These are phyloP conservation scores for Mycena indigotica DNA, from an alignment of 768 basidiomycete species.

Conservation along the genomic window DNA sequence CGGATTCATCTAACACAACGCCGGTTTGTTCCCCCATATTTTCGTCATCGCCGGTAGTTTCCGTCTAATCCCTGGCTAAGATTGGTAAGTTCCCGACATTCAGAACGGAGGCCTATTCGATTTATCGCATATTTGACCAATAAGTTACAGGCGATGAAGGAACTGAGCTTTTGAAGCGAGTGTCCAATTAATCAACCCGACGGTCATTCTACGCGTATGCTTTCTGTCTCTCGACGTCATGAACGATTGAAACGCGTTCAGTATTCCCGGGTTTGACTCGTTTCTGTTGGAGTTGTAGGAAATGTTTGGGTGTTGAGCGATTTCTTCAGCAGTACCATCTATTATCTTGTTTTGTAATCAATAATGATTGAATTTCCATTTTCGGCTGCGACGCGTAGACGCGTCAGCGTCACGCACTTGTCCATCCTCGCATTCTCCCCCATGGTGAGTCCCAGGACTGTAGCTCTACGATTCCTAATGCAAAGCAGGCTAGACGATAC, in stretches of 20 bases:
- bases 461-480: conserved; percentile 5
- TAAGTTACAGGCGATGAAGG: not conserved
- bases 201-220: too few relatives aligned
- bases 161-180: not conserved
- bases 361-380: not conserved
- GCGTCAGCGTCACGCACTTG: not conserved
- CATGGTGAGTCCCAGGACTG: not conserved
- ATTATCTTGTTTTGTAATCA: not conserved
- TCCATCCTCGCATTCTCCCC: not conserved
- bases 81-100: not conserved
- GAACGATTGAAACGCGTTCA: too few relatives aligned
- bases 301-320: not conserved
- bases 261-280: too few relatives aligned
- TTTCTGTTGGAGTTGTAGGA: not conserved
- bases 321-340: not conserved
- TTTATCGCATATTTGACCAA: not conserved
- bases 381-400: not conserved
- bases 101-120: not conserved
- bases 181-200: not conserved
- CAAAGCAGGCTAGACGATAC: conserved; percentile 81
- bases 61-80: too few relatives aligned
- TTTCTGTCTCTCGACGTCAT: too few relatives aligned
- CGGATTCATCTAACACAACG: not conserved
- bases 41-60: conserved; percentile 3
- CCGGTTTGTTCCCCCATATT: not conserved